Base-by-base conservation (phyloP, 1,284 basidiomycete species). In the Ustilago curta region DNA sequence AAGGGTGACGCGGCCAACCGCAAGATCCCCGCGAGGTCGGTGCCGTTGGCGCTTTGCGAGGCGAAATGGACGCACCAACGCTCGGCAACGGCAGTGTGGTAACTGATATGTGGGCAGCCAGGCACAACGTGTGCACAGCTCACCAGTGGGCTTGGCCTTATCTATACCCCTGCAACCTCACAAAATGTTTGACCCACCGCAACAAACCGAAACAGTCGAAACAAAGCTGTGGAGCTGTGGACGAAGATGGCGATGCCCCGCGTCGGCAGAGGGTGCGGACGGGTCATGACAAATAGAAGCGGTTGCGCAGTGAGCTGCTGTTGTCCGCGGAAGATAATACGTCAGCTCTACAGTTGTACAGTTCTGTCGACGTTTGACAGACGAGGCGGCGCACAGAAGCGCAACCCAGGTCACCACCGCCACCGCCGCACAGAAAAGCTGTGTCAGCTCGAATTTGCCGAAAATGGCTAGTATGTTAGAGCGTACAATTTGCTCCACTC, bases 381-480 rank as follows among this genome's bases (percentile, higher is more conserved):
- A 37, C 35, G 35, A 37, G 35, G 35, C 35, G 35, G 35, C 35
- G 35, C 35, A 37, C 35, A 16, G 12, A 37, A 5, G 35, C 35
- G 16, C 35, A 37, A 16, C n/a, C n/a, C n/a, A n/a, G 47, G 47
- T 48, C 31, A n/a, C 47, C 47, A 48, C n/a, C n/a, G n/a, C n/a
- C n/a, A n/a, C n/a, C n/a, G n/a, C n/a, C n/a, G n/a, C n/a, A n/a
- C n/a, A n/a, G n/a, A n/a, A n/a, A n/a, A n/a, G n/a, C n/a, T n/a
- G n/a, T 16, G 25, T 27, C 44, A 11, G 3, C 8, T 9, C 40
- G 9, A 29, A 47, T 29, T 1, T 31, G 45, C 16, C 25, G 29
- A 51, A 25, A 27, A 40, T 51, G 8, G 3, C 0, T 11, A 8
- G 2, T 11, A n/a, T 47, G 45, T 51, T 57, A 51, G 42, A 32